Evolutionary conservation across 2,329 filamentous ascomycete species (phyloP).

Genomic region (Helotiales sp.): DNA sequence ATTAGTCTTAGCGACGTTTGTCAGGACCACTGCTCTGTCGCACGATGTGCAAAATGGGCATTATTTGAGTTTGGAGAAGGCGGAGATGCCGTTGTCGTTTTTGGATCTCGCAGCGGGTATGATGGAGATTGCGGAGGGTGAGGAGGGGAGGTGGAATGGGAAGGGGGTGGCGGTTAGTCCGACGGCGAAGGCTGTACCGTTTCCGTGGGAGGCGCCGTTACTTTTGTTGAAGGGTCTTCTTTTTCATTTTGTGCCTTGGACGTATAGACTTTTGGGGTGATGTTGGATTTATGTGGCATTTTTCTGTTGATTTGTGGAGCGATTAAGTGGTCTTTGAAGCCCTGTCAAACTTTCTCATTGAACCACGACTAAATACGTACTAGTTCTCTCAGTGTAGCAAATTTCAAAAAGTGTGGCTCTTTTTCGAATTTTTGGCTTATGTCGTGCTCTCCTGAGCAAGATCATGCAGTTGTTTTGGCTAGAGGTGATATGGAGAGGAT

Average conservation of each 20-base stretch:
- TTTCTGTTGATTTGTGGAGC: not conserved
- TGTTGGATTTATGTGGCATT: not conserved
- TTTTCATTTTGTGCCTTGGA: not conserved
- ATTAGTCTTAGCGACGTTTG: not conserved
- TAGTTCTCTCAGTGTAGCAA: too few species aligned
- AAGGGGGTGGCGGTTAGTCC: not conserved
- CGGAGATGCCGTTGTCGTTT: conserved; percentile 49
- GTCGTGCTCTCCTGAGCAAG: too few species aligned
- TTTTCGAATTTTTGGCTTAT: too few species aligned
- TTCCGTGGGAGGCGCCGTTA: not conserved
- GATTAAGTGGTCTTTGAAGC: too few species aligned
- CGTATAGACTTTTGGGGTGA: not conserved
- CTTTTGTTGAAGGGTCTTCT: not conserved
- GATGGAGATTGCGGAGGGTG: conserved; percentile 52
- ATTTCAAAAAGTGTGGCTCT: too few species aligned
- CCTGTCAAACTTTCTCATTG: too few species aligned
- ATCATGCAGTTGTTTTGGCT: too few species aligned
- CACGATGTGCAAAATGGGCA: conserved; percentile 45
- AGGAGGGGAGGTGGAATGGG: conserved; percentile 27
- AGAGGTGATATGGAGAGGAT: too few species aligned
- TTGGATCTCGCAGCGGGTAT: conserved; percentile 53
- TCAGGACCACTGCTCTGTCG: not conserved
- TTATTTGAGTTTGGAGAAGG: conserved; percentile 45
- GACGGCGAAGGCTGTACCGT: not conserved
- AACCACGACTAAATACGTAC: too few species aligned